Base-by-base conservation (phyloP, 768 basidiomycete species). In the Lactifluus volemus region DNA sequence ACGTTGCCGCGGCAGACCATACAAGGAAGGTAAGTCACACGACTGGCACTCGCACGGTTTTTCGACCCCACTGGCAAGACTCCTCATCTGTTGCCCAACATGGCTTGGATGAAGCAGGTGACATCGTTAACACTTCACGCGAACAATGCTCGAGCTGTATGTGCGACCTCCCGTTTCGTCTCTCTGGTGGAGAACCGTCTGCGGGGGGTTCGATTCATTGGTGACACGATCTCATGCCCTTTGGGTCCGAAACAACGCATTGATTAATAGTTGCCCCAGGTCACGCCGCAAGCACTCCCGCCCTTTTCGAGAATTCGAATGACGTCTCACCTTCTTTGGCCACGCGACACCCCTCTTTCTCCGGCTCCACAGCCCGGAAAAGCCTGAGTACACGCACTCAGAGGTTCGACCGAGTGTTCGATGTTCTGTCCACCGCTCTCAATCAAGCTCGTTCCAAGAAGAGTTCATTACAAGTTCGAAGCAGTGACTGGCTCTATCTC, bases 401-500 rank as follows among this genome's bases (percentile, higher is more conserved):
- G 25, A 59, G 58, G 42, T 66, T 66, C 30, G 63, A 65, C 17
- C 45, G 49, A 6, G 47, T 58, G 0, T 51, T 55, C 19, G 19
- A 50, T 17, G 53, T 56, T 21, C 45, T 66, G 19, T 58, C 68
- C 25, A 39, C 42, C 6, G 53, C 45, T 11, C 55, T 59, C 25
- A 42, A 41, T 53, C 57, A 19, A 30, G 15, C 29, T 10, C 34
- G 4, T n/a, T 34, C 56, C 57, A 51, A 49, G 42, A 34, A 30
- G 4, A 8, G 30, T 14, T 45, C 60, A 21, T 17, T 10, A 3
- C 65, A 61, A 39, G 57, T 65, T 41, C 65, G 65, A 44, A 55
- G 42, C 29, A 61, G 54, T 38, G 41, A 54, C 39, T 66, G 65
- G 65, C 41, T 36, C 21, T 59, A 66, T 51, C 63, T 66, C 11